Base-by-base conservation (phyloP, 2,329 filamentous ascomycete genomes). In the Phaeophleospora eucalypticola region DNA sequence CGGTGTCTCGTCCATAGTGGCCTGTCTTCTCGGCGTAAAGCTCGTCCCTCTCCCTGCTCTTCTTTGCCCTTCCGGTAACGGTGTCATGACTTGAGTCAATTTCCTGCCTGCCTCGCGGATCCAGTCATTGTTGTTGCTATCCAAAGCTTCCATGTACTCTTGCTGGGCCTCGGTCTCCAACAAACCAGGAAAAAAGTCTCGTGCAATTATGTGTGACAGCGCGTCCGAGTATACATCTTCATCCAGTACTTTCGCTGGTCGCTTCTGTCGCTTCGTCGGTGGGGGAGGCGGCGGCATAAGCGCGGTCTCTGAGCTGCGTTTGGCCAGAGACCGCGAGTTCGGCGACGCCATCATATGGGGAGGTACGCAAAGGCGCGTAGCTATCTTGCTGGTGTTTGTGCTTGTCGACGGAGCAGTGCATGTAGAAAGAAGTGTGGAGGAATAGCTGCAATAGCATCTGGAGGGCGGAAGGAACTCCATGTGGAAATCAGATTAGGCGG, bases 161-260 rank as follows among this genome's bases (percentile, higher is more conserved):
- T 89, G 84, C 66, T 96, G 89, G 0, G 84, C 85, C 59, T 95
- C 83, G 12, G 83, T 84, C 65, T 97, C 89, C 3, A 90, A 73
- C 0, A 98, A 76, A 0, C 91, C 93, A 0, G 93, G 93, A 62
- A 97, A 98, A 74, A 95, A 98, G 74, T 98, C 93, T 56, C 93
- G 83, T 8, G 89, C 88, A 53, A 98, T 95, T 64, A 98, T 97
- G 58, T 93, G 85, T 0, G 90, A 95, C 20, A 98, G 76, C 1
- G 87, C 86, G 48, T 89, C 83, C 2, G 89, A 93, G 68, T 98
- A 98, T 43, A 86, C 83, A 58, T 98, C 91, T 75, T 98, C 93
- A 66, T 95, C 89, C 20, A 98, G 80, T 20, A 96, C 83, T 52
- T 85, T 86, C 52, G 84, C 83, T 0, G 93, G 93, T 43, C 93